Evolutionary conservation across 1,284 basidiomycete genomes (phyloP), one percentile per base, ranked within the genome.

Genomic region (Neolentinus lepideus): DNA sequence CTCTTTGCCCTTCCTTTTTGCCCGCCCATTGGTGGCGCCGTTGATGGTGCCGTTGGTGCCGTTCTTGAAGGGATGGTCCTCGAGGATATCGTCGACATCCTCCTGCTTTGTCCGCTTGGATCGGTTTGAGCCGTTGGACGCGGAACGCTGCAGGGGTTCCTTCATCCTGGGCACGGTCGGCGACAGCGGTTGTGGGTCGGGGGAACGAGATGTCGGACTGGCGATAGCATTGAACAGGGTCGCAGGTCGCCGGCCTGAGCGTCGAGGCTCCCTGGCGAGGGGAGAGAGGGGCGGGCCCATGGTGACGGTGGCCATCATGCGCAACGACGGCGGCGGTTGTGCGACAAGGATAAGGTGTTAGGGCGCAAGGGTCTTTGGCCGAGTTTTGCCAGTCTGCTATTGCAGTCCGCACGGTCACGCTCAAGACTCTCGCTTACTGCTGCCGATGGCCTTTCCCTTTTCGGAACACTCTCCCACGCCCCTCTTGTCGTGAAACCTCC

Each of bases 221-320:
- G 79, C 75, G 67, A 79, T 83, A 31, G 83, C 78, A 11, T 85
- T 85, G 27, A 75, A 72, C 52, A 85, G 84, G 56, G 81, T 83
- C 16, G 75, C 79, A 60, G 85, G 84, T 54, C 86, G 86, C 61
- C 87, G 75, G 38, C 84, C 84, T 61, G 88, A 89, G 61, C 88
- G 84, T 62, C 88, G 77, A 54, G 85, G 84, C 70, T 89, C 87
- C 64, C 84, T 50, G 22, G 47, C 27, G 22, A 50, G 76, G 25
- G 85, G 86, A 58, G 85, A 86, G 53, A 83, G 76, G n/a, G 85
- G 85, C 24, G 86, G 85, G 56, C 84, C 85, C 87, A 89, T 89
- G 52, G 75, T 66, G 52, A 73, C 73, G 52, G 76, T 67, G 38
- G 38, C 38, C 38, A 43, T 43, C 19, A 16, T 21, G 38, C 16